Evolutionary conservation across 306 rosid species (phyloP).

Genomic region (Castanospermum australe): DNA sequence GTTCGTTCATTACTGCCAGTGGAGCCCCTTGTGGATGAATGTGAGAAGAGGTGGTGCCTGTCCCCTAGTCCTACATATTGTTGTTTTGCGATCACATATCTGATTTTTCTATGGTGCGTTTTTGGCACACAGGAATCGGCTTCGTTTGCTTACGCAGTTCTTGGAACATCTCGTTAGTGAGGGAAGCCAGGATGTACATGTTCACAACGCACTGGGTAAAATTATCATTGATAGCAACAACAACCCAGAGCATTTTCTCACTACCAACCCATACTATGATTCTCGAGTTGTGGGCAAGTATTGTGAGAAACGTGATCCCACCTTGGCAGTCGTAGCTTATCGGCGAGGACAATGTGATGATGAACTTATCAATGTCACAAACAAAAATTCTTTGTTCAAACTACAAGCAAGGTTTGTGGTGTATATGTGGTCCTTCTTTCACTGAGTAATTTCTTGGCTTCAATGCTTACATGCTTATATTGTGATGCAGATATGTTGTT

Average conservation of each 20-base stretch:
- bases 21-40: conserved; percentile 97
- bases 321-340: conserved; percentile 96
- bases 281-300: conserved; percentile 99
- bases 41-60: conserved; percentile 86
- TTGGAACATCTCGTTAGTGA: conserved; percentile 99
- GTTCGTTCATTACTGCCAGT: conserved; percentile 99
- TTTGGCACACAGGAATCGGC: conserved; percentile 77
- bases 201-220: conserved; percentile 97
- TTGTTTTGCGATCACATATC: conserved; percentile 2
- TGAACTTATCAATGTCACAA: conserved; percentile 93
- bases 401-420: conserved; percentile 94
- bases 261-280: conserved; percentile 97
- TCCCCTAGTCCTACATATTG: background rate
- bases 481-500: conserved; percentile 81
- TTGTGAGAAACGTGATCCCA: conserved; percentile 99
- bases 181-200: conserved; percentile 99
- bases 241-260: conserved; percentile 98
- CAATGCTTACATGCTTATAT: conserved; percentile 23
- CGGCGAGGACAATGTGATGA: conserved; percentile 98
- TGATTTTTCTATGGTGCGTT: conserved; percentile 19
- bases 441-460: background rate
- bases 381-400: conserved; percentile 93
- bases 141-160: conserved; percentile 93
- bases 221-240: conserved; percentile 97
- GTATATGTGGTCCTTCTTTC: conserved; percentile 5